Evolutionary conservation across 116 monocot genomes (phyloP).

Genomic region (Dioscorea cayenensis): DNA sequence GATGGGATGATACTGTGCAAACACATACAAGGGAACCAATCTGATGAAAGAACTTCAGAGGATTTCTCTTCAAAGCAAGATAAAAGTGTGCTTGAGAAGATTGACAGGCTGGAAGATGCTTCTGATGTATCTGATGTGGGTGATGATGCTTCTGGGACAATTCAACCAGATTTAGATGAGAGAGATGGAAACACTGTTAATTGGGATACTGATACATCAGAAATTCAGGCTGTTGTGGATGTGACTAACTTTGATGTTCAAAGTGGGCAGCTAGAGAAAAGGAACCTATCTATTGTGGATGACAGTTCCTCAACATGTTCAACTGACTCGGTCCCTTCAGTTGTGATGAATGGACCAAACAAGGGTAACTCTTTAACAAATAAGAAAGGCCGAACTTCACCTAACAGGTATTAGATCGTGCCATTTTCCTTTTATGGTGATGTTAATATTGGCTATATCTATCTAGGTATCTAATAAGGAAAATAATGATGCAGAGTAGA

Average conservation of each 20-base stretch:
- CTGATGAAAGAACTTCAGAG: constrained; percentile 25
- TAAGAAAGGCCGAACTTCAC: constrained; percentile 24
- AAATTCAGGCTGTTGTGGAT: constrained; percentile 24
- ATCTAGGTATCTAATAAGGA: constrained; percentile 1
- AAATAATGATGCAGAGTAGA: constrained; percentile 39
- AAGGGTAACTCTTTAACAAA: constrained; percentile 31
- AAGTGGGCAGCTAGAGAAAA: constrained; percentile 40
- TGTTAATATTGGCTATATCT: neutral
- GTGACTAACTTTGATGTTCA: constrained; percentile 19
- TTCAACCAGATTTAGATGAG: constrained; percentile 49
- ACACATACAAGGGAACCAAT: constrained; percentile 18
- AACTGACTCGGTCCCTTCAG: constrained; percentile 54
- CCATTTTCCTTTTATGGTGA: neutral
- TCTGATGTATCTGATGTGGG: constrained; percentile 57
- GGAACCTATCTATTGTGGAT: constrained; percentile 28
- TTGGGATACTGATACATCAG: constrained; percentile 64
- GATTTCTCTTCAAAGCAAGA: constrained; percentile 22
- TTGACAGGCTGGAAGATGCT: constrained; percentile 33
- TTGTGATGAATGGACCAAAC: constrained; percentile 39
- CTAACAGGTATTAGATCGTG: constrained; percentile 30
- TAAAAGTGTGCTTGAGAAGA: constrained; percentile 16
- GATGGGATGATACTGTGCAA: constrained; percentile 32
- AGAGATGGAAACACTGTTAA: constrained; percentile 27
- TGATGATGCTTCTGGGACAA: constrained; percentile 37
- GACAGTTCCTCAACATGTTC: constrained; percentile 62